Conservation (phyloP, 805 yeast genomes). For the Kluyveromyces lactis region DNA sequence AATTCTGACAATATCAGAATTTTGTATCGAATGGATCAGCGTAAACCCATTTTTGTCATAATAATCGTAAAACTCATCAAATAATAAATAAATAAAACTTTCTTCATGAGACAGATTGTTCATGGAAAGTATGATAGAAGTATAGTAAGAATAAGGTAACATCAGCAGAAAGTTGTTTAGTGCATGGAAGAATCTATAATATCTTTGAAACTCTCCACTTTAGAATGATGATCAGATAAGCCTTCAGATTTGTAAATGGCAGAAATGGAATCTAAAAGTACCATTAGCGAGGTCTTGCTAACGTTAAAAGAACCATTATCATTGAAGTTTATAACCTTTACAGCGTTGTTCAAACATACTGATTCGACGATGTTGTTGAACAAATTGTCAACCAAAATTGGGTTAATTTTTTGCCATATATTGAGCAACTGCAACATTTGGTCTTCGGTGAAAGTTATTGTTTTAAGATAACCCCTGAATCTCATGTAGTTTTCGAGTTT, state of each 20-base stretch:
- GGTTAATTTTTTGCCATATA: constrained; percentile 18
- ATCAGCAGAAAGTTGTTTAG: too few species aligned
- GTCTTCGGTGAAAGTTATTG: constrained; percentile 12
- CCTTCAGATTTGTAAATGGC: constrained; percentile 9
- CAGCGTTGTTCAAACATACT: constrained; percentile 18
- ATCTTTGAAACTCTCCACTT: constrained; percentile 11
- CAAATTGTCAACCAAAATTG: constrained; percentile 14
- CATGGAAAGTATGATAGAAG: too few species aligned
- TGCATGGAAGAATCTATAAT: constrained; percentile 1
- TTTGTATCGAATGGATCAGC: too few species aligned
- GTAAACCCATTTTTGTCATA: neutral
- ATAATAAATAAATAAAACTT: neutral
- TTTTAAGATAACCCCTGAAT: constrained; percentile 20
- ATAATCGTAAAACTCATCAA: neutral
- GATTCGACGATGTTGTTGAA: constrained; percentile 28
- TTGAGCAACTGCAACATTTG: constrained; percentile 16
- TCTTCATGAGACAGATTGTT: too few species aligned
- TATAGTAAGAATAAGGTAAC: too few species aligned
- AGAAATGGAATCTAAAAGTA: constrained; percentile 9
- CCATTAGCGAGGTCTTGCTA: constrained; percentile 10
- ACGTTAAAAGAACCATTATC: constrained; percentile 16
- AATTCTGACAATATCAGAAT: too few species aligned
- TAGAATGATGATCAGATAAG: constrained; percentile 11
- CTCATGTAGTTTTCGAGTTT: constrained; percentile 21
- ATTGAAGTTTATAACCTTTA: constrained; percentile 11